phyloP scores from a whole-genome alignment of 805 yeast genomes.

The Zygotorulaspora florentina region DNA sequence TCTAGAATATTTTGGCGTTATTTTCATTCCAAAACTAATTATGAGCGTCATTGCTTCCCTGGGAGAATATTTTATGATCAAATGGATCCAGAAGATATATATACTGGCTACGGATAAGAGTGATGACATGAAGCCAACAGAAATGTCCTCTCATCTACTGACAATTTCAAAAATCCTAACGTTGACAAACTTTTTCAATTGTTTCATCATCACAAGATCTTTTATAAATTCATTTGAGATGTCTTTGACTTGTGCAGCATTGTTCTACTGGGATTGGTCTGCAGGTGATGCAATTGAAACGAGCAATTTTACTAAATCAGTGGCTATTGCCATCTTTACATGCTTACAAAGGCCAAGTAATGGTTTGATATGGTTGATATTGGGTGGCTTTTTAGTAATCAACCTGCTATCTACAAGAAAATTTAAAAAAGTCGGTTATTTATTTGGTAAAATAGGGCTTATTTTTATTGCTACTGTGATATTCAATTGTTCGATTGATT shows the following conservation, averaged over 20 bases:
- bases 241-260: constrained; percentile 60
- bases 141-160: constrained; percentile 10
- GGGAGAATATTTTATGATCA: constrained; percentile 61
- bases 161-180: constrained; percentile 24
- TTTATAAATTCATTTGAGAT: constrained; percentile 83
- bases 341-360: constrained; percentile 84
- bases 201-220: constrained; percentile 75
- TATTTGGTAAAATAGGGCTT: constrained; percentile 20
- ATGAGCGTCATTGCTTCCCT: constrained; percentile 67
- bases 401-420: constrained; percentile 11
- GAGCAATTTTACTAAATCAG: constrained; percentile 33
- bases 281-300: constrained; percentile 18
- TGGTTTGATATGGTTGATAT: constrained; percentile 64
- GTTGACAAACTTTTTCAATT: constrained; percentile 53
- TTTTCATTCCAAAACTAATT: constrained; percentile 56
- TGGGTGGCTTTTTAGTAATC: constrained; percentile 43
- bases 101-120: constrained; percentile 18
- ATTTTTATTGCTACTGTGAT: constrained; percentile 29
- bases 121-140: constrained; percentile 6
- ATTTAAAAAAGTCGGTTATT: constrained; percentile 14
- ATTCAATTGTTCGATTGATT: constrained; percentile 49
- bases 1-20: constrained; percentile 40
- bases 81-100: constrained; percentile 39
- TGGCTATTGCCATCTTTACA: constrained; percentile 53
- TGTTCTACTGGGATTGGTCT: constrained; percentile 70